Conservation (phyloP, 345 rosid genomes). For the Heritiera fomes region DNA sequence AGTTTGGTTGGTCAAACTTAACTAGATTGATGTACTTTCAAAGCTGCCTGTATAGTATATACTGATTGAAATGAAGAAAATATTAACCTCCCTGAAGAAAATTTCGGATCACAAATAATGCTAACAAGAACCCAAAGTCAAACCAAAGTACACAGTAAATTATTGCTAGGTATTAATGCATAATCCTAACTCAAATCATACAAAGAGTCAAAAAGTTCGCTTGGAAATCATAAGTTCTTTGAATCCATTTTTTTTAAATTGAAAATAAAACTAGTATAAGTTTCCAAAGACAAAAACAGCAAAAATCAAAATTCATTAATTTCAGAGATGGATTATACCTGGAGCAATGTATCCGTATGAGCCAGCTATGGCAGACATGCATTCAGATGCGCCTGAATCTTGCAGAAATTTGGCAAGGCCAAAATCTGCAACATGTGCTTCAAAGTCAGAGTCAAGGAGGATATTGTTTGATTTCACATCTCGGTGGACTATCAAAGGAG, state of each 20-base stretch:
- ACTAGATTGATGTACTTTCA: slow-evolving; percentile 33
- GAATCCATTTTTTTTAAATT: slow-evolving; percentile 11
- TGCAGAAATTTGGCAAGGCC: slow-evolving; percentile 90
- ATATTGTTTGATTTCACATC: slow-evolving; percentile 89
- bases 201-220: slow-evolving; percentile 19
- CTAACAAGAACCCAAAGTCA: slow-evolving; percentile 2
- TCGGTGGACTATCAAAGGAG: slow-evolving; percentile 81
- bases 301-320: neutral
- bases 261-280: neutral
- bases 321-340: slow-evolving; percentile 41
- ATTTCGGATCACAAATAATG: slow-evolving; percentile 24
- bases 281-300: slow-evolving; percentile 3
- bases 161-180: slow-evolving; percentile 15
- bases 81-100: slow-evolving; percentile 14
- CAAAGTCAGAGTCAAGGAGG: slow-evolving; percentile 75
- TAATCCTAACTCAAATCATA: slow-evolving; percentile 19
- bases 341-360: slow-evolving; percentile 94
- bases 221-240: neutral
- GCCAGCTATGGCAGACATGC: slow-evolving; percentile 95
- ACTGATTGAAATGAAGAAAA: slow-evolving; percentile 22
- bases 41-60: slow-evolving; percentile 21
- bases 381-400: slow-evolving; percentile 84
- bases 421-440: slow-evolving; percentile 95
- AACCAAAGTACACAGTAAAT: slow-evolving; percentile 20
- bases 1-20: slow-evolving; percentile 18